Conservation (phyloP, 1,139 yeast species). For the Kurtzmaniella quercitrusa region DNA sequence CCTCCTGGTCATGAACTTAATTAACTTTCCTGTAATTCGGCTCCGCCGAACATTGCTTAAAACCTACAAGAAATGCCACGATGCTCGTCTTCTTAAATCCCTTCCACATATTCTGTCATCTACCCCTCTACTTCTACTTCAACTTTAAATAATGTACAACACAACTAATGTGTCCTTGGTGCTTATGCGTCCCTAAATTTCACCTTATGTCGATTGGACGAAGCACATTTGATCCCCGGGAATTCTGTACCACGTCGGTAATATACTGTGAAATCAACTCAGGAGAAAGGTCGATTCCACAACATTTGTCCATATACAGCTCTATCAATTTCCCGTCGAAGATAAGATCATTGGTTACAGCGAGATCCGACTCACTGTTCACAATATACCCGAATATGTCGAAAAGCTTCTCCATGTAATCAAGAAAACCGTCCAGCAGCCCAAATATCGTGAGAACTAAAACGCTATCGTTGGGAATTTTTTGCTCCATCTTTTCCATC, state of each 20-base stretch:
- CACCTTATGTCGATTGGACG: background rate
- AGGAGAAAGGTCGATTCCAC: conserved; percentile 21
- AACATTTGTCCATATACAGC: conserved; percentile 13
- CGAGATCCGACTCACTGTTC: conserved; percentile 10
- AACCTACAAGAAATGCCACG: no score
- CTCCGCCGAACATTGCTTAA: no score
- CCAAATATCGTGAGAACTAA: conserved; percentile 19
- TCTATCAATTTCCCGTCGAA: conserved; percentile 22
- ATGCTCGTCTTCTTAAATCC: no score
- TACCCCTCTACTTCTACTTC: no score
- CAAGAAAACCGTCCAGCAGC: conserved; percentile 22
- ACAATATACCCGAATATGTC: conserved; percentile 23
- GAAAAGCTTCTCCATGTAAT: conserved; percentile 26
- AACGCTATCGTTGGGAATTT: conserved; percentile 6
- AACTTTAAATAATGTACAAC: no score
- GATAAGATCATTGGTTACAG: conserved; percentile 15
- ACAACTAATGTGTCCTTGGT: no score
- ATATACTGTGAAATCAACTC: conserved; percentile 24
- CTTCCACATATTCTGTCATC: no score
- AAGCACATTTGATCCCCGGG: background rate
- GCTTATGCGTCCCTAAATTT: no score
- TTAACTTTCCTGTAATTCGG: no score
- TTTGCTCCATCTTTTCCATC: conserved; percentile 4
- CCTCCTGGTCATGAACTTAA: no score
- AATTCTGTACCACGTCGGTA: conserved; percentile 16